Conservation (phyloP, 768 basidiomycete genomes). For the Leccinum subtestaceum region DNA sequence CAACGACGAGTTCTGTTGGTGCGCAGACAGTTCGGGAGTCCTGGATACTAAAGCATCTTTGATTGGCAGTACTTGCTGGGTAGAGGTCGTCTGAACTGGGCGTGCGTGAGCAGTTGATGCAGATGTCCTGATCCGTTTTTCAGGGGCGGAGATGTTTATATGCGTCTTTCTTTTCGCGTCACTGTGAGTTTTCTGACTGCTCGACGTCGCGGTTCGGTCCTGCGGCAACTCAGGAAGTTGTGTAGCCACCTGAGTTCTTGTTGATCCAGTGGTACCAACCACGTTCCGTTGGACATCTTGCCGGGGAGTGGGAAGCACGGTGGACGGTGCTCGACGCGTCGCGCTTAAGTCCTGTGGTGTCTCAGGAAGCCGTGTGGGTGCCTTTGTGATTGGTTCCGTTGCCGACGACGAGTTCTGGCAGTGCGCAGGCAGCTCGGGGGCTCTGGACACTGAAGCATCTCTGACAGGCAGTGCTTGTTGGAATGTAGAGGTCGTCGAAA, state of each 20-base stretch:
- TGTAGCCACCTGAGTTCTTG: background rate
- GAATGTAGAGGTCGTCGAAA: background rate
- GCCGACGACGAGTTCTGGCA: background rate
- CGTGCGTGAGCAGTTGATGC: background rate
- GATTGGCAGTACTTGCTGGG: background rate
- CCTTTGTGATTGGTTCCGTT: background rate
- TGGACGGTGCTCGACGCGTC: background rate
- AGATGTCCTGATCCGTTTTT: slow-evolving; percentile 14
- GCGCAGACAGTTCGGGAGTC: too few relatives aligned
- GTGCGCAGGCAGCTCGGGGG: slow-evolving; percentile 4
- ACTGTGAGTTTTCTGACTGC: background rate
- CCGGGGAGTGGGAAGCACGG: background rate
- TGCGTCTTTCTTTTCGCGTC: slow-evolving; percentile 20
- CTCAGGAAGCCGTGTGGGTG: background rate
- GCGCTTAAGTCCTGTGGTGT: background rate
- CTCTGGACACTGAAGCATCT: slow-evolving; percentile 5
- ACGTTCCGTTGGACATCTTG: background rate
- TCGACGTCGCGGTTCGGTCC: background rate
- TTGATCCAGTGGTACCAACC: background rate
- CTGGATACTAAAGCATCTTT: background rate
- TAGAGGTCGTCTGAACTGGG: background rate
- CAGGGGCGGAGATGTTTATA: slow-evolving; percentile 13
- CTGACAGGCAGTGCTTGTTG: background rate
- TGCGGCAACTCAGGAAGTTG: background rate
- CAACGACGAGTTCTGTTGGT: background rate